phyloP scores from a whole-genome alignment of 2,329 filamentous ascomycete genomes.

The Coniella lustricola region DNA sequence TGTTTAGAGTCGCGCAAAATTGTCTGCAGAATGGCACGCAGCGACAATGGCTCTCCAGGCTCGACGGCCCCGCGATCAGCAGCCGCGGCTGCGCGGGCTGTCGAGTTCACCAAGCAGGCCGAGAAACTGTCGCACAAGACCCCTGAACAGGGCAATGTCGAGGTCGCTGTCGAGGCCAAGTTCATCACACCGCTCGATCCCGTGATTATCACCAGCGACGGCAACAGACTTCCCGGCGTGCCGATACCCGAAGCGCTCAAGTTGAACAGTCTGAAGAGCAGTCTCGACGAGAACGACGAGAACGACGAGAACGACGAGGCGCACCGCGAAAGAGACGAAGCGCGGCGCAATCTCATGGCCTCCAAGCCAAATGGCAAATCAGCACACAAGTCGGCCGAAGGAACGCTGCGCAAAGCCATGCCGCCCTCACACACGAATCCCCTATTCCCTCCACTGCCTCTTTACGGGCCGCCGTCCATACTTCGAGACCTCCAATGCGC shows the following conservation, averaged over 20 bases:
- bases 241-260: slow-evolving; percentile 64
- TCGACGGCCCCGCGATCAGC: not conserved
- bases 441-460: slow-evolving; percentile 75
- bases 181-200: slow-evolving; percentile 65
- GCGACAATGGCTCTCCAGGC: not conserved
- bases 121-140: slow-evolving; percentile 44
- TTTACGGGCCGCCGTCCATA: slow-evolving; percentile 69
- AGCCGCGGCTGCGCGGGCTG: slow-evolving; percentile 31
- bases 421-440: slow-evolving; percentile 68
- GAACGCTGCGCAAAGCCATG: slow-evolving; percentile 39
- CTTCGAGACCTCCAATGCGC: slow-evolving; percentile 59
- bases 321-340: slow-evolving; percentile 19
- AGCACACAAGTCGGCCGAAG: slow-evolving; percentile 38
- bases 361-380: slow-evolving; percentile 26
- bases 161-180: slow-evolving; percentile 55
- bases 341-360: slow-evolving; percentile 15
- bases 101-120: slow-evolving; percentile 56
- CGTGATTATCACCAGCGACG: slow-evolving; percentile 62
- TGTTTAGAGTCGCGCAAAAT: not conserved
- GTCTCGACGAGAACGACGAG: slow-evolving; percentile 25
- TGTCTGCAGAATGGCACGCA: slow-evolving; percentile 3
- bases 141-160: slow-evolving; percentile 25
- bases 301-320: not conserved
- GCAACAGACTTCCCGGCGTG: slow-evolving; percentile 59
- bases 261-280: slow-evolving; percentile 56